Base-by-base conservation (phyloP, 1,284 basidiomycete genomes). In the Earliella scabrosa region DNA sequence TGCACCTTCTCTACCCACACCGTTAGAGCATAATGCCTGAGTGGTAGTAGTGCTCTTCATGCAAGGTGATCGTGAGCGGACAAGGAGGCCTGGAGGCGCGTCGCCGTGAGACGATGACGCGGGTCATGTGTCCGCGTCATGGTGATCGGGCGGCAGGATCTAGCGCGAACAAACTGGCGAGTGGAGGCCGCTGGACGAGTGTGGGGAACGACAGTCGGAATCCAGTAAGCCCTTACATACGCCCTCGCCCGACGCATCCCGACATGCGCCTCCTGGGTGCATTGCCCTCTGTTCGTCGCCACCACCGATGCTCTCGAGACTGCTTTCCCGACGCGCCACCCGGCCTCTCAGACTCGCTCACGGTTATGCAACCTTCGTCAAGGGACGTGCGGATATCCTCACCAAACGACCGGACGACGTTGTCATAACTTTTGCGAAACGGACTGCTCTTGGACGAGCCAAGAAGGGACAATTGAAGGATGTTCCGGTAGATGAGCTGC, bases 391-490 rank as follows among this genome's bases (percentile, higher is more conserved):
- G 11, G 68, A 66, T 18, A 59, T 75, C 50, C 74, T 90, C n/a
- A 76, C 85, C 68, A 90, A 87, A 79, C 84, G 79, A 57, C 82
- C 86, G 0, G 82, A 92, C 61, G 92, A 94, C 72, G 88, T 94
- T 9, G 93, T 95, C 63, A 86, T 96, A 55, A 94, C 92, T 1
- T 92, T 92, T 65, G 88, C 90, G 20, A 87, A 90, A 63, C 84
- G 93, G 29, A 93, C 90, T 8, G 85, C 91, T 13, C 81, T 92
- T 65, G 90, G 91, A 40, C 83, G 79, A 61, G 85, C 87, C 27
- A 87, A 82, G 77, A 94, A 93, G 70, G 92, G 93, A 13, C 88
- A 90, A 63, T 76, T 92, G 63, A 93, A 90, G 71, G 89, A 93
- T 64, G 76, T 79, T 0, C 82, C 87, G 8, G 86, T 90, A 4